Conservation (phyloP, 805 yeast species). For the Zygosaccharomyces kombuchaensis region DNA sequence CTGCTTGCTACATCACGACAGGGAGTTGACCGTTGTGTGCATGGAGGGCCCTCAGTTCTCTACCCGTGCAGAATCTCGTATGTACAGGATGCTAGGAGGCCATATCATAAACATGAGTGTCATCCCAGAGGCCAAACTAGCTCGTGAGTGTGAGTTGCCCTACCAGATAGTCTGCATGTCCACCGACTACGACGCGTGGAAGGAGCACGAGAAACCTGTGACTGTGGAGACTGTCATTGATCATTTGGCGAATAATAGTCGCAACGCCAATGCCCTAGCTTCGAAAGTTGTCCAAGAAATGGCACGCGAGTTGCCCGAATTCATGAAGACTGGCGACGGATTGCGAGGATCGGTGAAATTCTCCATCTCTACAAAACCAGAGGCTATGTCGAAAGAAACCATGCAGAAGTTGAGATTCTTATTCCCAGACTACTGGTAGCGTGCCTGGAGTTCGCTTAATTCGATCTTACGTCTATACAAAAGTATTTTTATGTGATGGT, state of each 20-base stretch:
- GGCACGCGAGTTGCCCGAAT: constrained; percentile 51
- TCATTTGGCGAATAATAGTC: constrained; percentile 79
- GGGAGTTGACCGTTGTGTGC: constrained; percentile 81
- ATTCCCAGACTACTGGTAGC: constrained; percentile 88
- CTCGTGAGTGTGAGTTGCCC: constrained; percentile 94
- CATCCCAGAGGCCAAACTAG: constrained; percentile 94
- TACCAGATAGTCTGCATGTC: constrained; percentile 99
- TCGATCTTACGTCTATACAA: not conserved
- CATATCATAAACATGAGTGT: constrained; percentile 95
- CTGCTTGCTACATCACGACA: constrained; percentile 67
- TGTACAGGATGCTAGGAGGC: constrained; percentile 88
- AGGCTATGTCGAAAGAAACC: constrained; percentile 67
- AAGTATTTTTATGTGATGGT: constrained; percentile 2
- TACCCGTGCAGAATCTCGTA: constrained; percentile 90
- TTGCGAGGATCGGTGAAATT: constrained; percentile 73
- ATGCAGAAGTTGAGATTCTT: constrained; percentile 77
- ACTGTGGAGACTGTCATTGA: constrained; percentile 97
- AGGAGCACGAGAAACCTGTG: constrained; percentile 90
- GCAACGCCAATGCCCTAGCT: constrained; percentile 78
- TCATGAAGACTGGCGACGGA: constrained; percentile 63
- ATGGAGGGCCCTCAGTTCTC: constrained; percentile 99
- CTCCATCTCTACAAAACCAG: constrained; percentile 72
- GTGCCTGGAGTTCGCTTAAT: not conserved
- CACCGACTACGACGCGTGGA: constrained; percentile 99
- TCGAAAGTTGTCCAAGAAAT: constrained; percentile 62